These are phyloP conservation scores for Phialophora chinensis DNA, from an alignment of 2,329 filamentous ascomycete species.

Conservation along the genomic window DNA sequence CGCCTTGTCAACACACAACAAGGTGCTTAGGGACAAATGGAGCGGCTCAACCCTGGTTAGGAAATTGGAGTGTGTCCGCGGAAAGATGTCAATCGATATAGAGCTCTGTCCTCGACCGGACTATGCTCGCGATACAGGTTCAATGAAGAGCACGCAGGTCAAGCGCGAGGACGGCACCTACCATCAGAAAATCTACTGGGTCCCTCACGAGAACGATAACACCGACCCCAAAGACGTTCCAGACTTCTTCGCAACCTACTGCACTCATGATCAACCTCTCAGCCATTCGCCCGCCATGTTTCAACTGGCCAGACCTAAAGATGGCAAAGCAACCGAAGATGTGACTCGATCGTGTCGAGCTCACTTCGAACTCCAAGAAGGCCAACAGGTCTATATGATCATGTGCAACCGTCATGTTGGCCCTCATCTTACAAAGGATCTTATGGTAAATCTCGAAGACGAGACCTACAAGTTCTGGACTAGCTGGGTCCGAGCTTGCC, in stretches of 20 bases:
- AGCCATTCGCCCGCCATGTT: conserved; percentile 25
- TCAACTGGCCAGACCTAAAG: conserved; percentile 15
- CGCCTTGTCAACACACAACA: conserved; percentile 68
- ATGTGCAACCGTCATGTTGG: conserved; percentile 31
- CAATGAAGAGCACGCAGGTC: conserved; percentile 51
- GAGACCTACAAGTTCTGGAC: conserved; percentile 75
- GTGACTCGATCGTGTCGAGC: conserved; percentile 19
- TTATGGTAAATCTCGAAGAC: conserved; percentile 56
- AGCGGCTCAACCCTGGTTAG: conserved; percentile 61
- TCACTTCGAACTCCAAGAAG: conserved; percentile 33
- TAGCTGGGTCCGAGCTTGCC: conserved; percentile 73
- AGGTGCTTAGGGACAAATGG: conserved; percentile 43
- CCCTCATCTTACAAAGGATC: conserved; percentile 30
- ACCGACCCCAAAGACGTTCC: conserved; percentile 21
- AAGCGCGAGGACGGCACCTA: conserved; percentile 27
- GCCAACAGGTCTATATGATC: conserved; percentile 34
- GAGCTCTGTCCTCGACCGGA: conserved; percentile 76
- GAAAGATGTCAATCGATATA: conserved; percentile 67
- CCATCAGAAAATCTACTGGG: conserved; percentile 28
- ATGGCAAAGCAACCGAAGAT: conserved; percentile 2
- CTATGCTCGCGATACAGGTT: conserved; percentile 69
- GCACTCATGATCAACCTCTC: conserved; percentile 24
- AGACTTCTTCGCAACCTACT: conserved; percentile 33
- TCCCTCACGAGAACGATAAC: conserved; percentile 8
- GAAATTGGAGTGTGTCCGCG: conserved; percentile 74